Evolutionary conservation across 129 eudicot genomes (phyloP), one percentile per base, ranked within the genome.

Genomic region (Artemisia argyi): DNA sequence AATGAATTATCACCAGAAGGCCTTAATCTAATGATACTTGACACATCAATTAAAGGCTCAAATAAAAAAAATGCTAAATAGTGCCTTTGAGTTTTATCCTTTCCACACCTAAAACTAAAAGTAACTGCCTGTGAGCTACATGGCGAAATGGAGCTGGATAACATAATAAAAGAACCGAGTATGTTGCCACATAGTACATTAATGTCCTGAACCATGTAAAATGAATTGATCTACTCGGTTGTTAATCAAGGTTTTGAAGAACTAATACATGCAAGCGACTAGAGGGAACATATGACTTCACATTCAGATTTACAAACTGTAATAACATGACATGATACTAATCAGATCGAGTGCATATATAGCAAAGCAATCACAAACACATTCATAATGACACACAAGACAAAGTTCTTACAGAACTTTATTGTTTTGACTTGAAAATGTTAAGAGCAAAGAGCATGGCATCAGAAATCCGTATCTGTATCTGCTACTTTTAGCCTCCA

Each of bases 401-500:
- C 11, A 67, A 44, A 68, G 42, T 56, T 68, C 22, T 76, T 67
- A 71, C 77, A 71, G 26, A 78, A 78, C 46, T 44, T 78, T 55
- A 71, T 71, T 78, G 30, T 71, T 78, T 19, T 56, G 12, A 71
- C 53, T 24, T 70, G 66, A 71, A 47, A 69, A 50, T 19, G 64
- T 17, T 42, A n/a, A 76, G 32, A 77, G 66, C 63, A 61, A 7
- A 61, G 49, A 61, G 48, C 49, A 61, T 48, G 61, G 42, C 61
- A 19, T 61, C 15, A 77, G 30, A n/a, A 53, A 53, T 19, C 35
- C 14, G 60, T 58, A 63, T 26, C 51, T 16, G 42, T 64, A 28
- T 12, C 62, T 47, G 61, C 28, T 56, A 78, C 66, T 63, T 61
- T 73, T 73, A 79, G 19, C 83, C 83, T 39, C 97, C 97, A 60